Percentiles rank a stretch among this genome's conserved stretches.
Conservation (phyloP, 2,329 filamentous ascomycete species). For the Fusarium dlaminii region DNA sequence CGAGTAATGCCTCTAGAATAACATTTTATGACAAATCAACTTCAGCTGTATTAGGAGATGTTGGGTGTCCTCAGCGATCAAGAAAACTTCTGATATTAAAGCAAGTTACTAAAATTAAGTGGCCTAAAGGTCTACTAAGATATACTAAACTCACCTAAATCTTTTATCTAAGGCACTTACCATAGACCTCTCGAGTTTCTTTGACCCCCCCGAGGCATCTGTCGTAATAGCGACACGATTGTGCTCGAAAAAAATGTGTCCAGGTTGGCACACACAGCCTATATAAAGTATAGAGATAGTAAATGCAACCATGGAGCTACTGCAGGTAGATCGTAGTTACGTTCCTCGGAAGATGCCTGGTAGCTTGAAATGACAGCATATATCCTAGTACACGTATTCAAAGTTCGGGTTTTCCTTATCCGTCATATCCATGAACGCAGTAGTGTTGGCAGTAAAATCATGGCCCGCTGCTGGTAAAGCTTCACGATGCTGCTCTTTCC, state of each 20-base stretch:
- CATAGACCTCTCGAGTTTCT: neutral
- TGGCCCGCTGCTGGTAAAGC: slow-evolving; percentile 42
- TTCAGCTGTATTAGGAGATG: neutral
- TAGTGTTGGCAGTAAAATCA: slow-evolving; percentile 45
- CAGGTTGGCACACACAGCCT: neutral
- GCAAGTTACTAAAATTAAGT: neutral
- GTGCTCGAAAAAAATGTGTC: neutral
- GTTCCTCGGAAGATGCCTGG: neutral
- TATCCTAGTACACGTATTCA: slow-evolving; percentile 50
- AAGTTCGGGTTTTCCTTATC: slow-evolving; percentile 56
- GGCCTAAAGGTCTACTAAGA: neutral
- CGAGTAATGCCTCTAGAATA: neutral
- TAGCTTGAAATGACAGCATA: neutral
- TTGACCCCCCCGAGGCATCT: neutral
- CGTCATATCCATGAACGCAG: slow-evolving; percentile 54
- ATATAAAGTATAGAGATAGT: neutral
- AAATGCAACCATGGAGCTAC: neutral
- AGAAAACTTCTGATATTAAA: neutral
- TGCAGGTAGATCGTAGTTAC: neutral
- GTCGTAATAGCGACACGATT: neutral
- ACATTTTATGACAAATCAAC: neutral
- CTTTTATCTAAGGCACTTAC: neutral
- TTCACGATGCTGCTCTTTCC: slow-evolving; percentile 49
- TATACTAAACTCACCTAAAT: no score
- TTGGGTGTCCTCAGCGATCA: neutral